Conservation (phyloP, 768 basidiomycete species). For the Suillus fuscotomentosus region DNA sequence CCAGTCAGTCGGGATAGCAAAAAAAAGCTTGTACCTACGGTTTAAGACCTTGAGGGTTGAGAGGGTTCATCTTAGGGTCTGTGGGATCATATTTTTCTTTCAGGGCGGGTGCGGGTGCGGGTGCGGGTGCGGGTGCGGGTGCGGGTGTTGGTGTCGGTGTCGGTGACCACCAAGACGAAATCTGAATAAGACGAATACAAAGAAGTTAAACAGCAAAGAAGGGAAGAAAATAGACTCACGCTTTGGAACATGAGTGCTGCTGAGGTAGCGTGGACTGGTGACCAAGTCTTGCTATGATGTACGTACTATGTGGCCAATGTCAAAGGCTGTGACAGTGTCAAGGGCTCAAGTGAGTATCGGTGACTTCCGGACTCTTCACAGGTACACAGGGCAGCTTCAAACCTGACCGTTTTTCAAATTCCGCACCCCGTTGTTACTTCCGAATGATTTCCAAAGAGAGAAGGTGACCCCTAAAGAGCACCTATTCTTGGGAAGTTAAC, state of each 20-base stretch:
- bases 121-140: constrained; percentile 25
- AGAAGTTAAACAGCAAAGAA: background rate
- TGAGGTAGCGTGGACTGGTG: background rate
- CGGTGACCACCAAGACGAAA: constrained; percentile 57
- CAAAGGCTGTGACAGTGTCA: too few species aligned
- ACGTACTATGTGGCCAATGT: background rate
- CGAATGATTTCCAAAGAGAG: too few species aligned
- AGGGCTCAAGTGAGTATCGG: background rate
- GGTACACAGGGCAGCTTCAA: background rate
- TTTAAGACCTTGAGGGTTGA: constrained; percentile 94
- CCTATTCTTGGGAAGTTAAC: too few species aligned
- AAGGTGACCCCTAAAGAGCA: background rate
- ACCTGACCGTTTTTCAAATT: too few species aligned
- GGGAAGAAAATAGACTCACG: background rate
- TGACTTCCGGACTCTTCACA: background rate
- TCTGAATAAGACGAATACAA: constrained; percentile 27
- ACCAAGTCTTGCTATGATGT: too few species aligned
- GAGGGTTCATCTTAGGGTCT: constrained; percentile 77
- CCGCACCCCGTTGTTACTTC: too few species aligned
- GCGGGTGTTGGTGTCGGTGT: constrained; percentile 37
- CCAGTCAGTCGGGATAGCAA: background rate
- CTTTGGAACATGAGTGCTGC: background rate
- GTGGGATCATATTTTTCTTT: constrained; percentile 64
- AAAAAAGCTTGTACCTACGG: constrained; percentile 56
- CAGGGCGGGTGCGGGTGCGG: constrained; percentile 24